A percentile compares a stretch with the other conserved stretches of the same genome.
Evolutionary conservation across 2,329 filamentous ascomycete genomes (phyloP).

Genomic region (Aspergillus sp.): DNA sequence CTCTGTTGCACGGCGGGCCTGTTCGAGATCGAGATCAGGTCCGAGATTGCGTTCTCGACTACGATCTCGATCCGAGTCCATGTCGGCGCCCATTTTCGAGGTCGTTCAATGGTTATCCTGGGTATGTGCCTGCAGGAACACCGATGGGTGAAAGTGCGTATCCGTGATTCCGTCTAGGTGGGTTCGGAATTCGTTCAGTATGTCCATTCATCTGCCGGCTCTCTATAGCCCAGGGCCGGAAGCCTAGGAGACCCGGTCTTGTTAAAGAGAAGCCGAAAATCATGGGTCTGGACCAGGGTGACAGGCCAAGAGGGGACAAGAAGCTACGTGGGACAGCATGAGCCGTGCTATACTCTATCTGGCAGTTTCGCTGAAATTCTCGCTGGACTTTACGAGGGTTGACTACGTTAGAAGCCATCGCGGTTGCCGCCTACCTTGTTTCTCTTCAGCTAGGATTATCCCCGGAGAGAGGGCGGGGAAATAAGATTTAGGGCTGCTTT

Average conservation of each 20-base stretch:
- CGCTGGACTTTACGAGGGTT: neutral
- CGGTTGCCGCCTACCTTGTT: neutral
- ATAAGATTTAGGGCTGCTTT: neutral
- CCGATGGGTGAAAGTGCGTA: neutral
- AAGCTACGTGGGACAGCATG: neutral
- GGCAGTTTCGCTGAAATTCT: slow-evolving; percentile 5
- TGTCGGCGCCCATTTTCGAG: neutral
- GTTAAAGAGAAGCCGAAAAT: neutral
- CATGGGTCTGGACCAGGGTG: neutral
- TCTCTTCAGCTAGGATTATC: neutral
- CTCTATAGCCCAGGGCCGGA: neutral
- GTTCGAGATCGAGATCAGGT: slow-evolving; percentile 12
- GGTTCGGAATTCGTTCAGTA: neutral
- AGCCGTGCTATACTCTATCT: neutral
- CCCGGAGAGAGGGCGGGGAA: neutral
- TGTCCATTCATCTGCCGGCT: neutral
- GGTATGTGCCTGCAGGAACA: neutral
- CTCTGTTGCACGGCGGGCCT: slow-evolving; percentile 6
- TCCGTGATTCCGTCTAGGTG: neutral
- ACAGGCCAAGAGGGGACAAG: slow-evolving; percentile 3
- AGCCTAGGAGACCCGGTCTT: neutral
- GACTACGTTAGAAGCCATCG: neutral
- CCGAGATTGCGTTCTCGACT: neutral
- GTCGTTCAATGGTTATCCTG: neutral
- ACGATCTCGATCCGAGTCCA: neutral